Base-by-base conservation (phyloP, 2,329 filamentous ascomycete species). In the Pseudogymnoascus sp. region DNA sequence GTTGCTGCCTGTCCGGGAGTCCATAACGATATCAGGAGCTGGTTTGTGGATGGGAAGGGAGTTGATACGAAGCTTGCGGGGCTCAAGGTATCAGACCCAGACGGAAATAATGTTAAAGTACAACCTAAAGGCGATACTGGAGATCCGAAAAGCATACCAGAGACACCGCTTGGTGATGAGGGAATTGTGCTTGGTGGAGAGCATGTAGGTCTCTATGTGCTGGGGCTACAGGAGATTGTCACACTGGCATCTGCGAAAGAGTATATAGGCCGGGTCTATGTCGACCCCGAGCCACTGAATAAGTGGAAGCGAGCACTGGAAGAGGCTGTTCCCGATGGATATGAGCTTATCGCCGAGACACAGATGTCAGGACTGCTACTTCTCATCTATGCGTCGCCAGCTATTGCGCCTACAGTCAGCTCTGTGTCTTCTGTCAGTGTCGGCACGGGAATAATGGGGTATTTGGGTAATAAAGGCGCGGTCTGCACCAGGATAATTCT, bases 401-500 rank as follows among this genome's bases (percentile, higher is more conserved):
- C 86, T 7, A 80, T 97, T 42, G 84, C 85, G 1, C 81, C 86
- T 0, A 89, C 87, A 2, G 84, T 97, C 69, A 90, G 86, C 66
- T 90, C 90, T 60, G 85, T 96, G 68, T 96, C 90, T 75, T 92
- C 88, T 1, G 86, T 86, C 4, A 88, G 85, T 64, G 88, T 97
- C 6, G 93, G 93, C 0, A 99, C 95, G 0, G 95, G 95, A 0
- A 75, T 97, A 47, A 84, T 96, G 75, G 93, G 93, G 0, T 96
- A 96, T 72, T 88, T 97, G 79, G 95, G 95, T 8, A 99, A 99
- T 75, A 99, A 99, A 74, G 95, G 95, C 1, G 93, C 90, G 3
- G 88, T 96, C 0, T 85, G 88, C 2, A 89, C 89, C 3, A 84
- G 93, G 18, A 79, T 99, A 3, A 81, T 99, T 0, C 78, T 99